phyloP scores from a whole-genome alignment of 2,329 filamentous ascomycete species.

The Sporothrix variecibatus region DNA sequence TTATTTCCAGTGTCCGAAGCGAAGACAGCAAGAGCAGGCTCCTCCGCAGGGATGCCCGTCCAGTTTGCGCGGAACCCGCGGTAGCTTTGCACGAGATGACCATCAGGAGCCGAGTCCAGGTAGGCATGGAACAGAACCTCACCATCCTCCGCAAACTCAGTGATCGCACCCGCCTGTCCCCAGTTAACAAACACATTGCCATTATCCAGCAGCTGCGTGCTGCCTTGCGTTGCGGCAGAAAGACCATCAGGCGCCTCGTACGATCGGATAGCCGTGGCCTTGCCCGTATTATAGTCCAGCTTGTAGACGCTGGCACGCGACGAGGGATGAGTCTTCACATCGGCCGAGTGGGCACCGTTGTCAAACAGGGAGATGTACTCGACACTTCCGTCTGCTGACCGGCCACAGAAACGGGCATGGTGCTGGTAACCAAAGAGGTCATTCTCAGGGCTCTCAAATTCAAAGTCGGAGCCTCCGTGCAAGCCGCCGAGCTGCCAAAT shows the following conservation, averaged over 20 bases:
- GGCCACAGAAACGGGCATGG: constrained; percentile 42
- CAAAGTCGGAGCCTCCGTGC: constrained; percentile 45
- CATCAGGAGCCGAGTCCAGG: constrained; percentile 1
- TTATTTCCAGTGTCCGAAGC: constrained; percentile 17
- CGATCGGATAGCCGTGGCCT: constrained; percentile 31
- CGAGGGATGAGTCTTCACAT: constrained; percentile 15
- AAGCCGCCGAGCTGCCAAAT: constrained; percentile 52
- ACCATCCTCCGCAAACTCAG: constrained; percentile 46
- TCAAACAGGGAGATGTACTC: constrained; percentile 53
- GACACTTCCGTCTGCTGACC: constrained; percentile 44
- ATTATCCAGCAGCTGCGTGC: constrained; percentile 34
- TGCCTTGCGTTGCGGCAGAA: constrained; percentile 44
- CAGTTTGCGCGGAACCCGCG: constrained; percentile 35
- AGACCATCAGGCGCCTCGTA: constrained; percentile 37
- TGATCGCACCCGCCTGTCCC: constrained; percentile 49
- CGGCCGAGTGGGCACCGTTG: constrained; percentile 41
- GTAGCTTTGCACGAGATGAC: constrained; percentile 39
- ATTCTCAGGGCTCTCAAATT: constrained; percentile 43
- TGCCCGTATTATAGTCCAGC: constrained; percentile 27
- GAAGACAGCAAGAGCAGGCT: constrained; percentile 32
- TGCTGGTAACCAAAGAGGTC: constrained; percentile 52
- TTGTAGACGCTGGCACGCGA: constrained; percentile 35
- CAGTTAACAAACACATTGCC: constrained; percentile 48
- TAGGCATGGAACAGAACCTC: constrained; percentile 43
- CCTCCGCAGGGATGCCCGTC: constrained; percentile 33